Evolutionary conservation across 2,329 filamentous ascomycete genomes (phyloP), one percentile per base, ranked within the genome.

Genomic region (Falciphora oryzae): DNA sequence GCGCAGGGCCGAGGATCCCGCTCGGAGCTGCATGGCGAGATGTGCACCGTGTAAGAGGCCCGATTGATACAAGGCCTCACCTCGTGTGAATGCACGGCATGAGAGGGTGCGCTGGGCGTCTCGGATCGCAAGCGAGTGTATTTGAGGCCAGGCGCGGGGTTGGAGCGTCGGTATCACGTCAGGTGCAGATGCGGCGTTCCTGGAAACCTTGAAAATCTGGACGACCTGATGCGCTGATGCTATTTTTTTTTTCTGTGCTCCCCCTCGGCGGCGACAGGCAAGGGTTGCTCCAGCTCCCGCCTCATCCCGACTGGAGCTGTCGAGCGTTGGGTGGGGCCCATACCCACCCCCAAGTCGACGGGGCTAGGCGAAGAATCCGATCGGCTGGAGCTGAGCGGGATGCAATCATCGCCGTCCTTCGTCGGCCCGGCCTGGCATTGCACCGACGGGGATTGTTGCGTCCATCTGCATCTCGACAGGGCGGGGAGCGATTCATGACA

Each of bases 11-110:
- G 79, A 79, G 74, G 83, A 80, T 78, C 82, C 80, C 66, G 79
- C 76, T 74, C 79, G 81, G 74, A 85, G 79, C 77, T 80, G 83
- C 83, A 87, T 87, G 67, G 67, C 68, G 71, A 53, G 44, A 53
- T 7, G 22, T 10, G 44, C 22, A n/a, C 18, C 44, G 44, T 13
- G 25, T 27, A 63, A 64, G 70, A 68, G 66, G 66, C 67, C 73
- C 73, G 75, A 77, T 76, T 74, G 69, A 67, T 65, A 66, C 31
- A 13, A 60, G 58, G 31, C 58, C 31, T 60, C 58, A 60, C 58
- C 44, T 53, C 44, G 44, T 8, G 44, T 22, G 44, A 11, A 22
- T 18, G 22, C 22, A 53, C 44, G 8, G 22, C 44, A 53, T 53
- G 44, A 53, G 22, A n/a, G 44, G 44, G 38, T 6, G 18, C 38